These are phyloP conservation scores for Musa balbisiana DNA, from an alignment of 202 grass and related monocot species.

Conservation along the genomic window DNA sequence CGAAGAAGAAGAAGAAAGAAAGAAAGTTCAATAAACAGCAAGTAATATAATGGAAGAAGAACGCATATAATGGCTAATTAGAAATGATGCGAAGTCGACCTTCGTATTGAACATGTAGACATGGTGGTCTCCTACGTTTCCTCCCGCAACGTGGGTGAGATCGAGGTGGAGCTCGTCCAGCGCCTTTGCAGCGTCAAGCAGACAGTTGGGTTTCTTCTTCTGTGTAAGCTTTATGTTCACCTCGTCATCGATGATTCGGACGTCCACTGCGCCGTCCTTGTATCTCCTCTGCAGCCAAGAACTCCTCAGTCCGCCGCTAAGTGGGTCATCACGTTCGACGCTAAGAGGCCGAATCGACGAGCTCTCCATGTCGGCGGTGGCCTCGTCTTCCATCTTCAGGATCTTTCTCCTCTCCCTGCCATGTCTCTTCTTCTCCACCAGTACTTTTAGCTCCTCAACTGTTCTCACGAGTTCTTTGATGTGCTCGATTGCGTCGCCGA, in stretches of 20 bases:
- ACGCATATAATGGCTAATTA: slow-evolving; percentile 1
- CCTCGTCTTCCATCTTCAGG: slow-evolving; percentile 44
- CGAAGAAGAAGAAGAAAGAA: neutral
- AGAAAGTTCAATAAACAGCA: neutral
- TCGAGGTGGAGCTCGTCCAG: slow-evolving; percentile 68
- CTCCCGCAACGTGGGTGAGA: slow-evolving; percentile 60
- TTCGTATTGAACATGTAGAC: slow-evolving; percentile 95
- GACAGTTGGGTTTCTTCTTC: slow-evolving; percentile 66
- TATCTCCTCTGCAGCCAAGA: slow-evolving; percentile 76
- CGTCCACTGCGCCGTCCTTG: slow-evolving; percentile 73
- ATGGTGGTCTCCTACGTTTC: slow-evolving; percentile 61
- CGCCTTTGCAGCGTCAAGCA: slow-evolving; percentile 63
- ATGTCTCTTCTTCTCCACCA: slow-evolving; percentile 57
- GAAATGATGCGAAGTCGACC: slow-evolving; percentile 23
- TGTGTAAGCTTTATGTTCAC: slow-evolving; percentile 76
- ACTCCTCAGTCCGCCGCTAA: slow-evolving; percentile 54
- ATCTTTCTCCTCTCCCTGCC: slow-evolving; percentile 42
- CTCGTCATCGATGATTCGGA: slow-evolving; percentile 75
- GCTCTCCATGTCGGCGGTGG: slow-evolving; percentile 52
- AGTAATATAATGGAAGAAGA: neutral
- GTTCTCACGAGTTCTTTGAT: slow-evolving; percentile 75
- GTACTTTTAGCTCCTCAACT: slow-evolving; percentile 50
- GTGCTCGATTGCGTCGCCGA: slow-evolving; percentile 84
- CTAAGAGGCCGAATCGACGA: slow-evolving; percentile 43
- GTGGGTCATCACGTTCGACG: slow-evolving; percentile 29